A percentile compares a stretch with the other conserved stretches of the same genome.
Evolutionary conservation across 2,329 filamentous ascomycete species (phyloP).

Genomic region (Ceratocystis lukuohia): DNA sequence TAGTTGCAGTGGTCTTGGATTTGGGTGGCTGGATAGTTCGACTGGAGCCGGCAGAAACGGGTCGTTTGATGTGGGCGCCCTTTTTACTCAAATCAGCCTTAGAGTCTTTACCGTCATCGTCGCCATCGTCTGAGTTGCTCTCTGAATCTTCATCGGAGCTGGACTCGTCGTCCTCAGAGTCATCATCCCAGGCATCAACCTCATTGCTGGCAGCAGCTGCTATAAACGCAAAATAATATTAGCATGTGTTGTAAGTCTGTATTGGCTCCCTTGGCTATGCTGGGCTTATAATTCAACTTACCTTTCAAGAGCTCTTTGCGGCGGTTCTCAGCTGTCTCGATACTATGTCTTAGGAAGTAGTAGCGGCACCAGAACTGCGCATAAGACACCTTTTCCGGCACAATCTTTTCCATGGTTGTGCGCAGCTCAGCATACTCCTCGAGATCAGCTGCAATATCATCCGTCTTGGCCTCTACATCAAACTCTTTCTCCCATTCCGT

Average conservation of each 20-base stretch:
- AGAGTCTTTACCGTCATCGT: background rate
- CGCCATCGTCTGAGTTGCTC: slow-evolving; percentile 26
- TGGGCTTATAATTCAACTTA: slow-evolving; percentile 31
- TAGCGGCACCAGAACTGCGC: slow-evolving; percentile 85
- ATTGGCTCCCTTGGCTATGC: background rate
- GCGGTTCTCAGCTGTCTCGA: slow-evolving; percentile 84
- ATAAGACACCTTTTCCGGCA: slow-evolving; percentile 88
- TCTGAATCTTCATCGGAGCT: slow-evolving; percentile 26
- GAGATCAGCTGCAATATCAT: slow-evolving; percentile 66
- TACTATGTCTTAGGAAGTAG: slow-evolving; percentile 83
- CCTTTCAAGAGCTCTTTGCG: slow-evolving; percentile 83
- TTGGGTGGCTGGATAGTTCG: slow-evolving; percentile 42
- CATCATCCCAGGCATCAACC: slow-evolving; percentile 52
- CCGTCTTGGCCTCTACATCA: slow-evolving; percentile 71
- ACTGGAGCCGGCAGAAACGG: slow-evolving; percentile 42
- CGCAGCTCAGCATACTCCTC: slow-evolving; percentile 77
- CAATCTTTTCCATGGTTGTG: slow-evolving; percentile 82
- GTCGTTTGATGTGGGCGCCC: slow-evolving; percentile 28
- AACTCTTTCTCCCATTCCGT: slow-evolving; percentile 60
- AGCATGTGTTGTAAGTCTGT: background rate
- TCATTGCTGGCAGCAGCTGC: slow-evolving; percentile 61
- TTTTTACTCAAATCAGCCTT: slow-evolving; percentile 22
- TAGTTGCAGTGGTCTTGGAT: slow-evolving; percentile 19
- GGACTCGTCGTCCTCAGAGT: slow-evolving; percentile 41
- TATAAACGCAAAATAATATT: slow-evolving; percentile 24